Percentiles rank a stretch among this genome's conserved stretches.
phyloP scores from a whole-genome alignment of 805 yeast genomes.

The Cyberlindnera subsufficiens region DNA sequence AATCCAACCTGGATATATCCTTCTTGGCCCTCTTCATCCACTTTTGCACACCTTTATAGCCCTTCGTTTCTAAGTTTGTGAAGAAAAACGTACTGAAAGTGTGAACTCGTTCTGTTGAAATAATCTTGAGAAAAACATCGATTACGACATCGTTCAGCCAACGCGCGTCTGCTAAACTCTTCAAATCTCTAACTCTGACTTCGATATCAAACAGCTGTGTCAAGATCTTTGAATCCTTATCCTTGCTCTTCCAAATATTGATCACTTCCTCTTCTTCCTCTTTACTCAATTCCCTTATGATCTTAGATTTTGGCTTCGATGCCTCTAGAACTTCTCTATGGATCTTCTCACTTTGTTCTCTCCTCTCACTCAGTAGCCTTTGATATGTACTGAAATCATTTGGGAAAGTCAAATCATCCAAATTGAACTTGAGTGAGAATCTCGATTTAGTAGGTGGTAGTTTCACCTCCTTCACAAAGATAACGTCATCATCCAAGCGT shows the following conservation, averaged over 20 bases:
- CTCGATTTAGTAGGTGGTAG: conserved; percentile 14
- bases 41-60: conserved; percentile 73
- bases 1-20: conserved; percentile 56
- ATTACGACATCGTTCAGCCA: conserved; percentile 94
- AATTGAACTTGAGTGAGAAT: conserved; percentile 21
- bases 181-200: conserved; percentile 58
- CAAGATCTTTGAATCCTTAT: conserved; percentile 22
- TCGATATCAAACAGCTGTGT: conserved; percentile 43
- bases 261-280: conserved; percentile 22
- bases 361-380: conserved; percentile 36
- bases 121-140: conserved; percentile 60
- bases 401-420: conserved; percentile 25
- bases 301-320: conserved; percentile 10
- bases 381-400: conserved; percentile 38
- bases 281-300: conserved; percentile 23
- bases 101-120: conserved; percentile 36
- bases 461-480: conserved; percentile 15
- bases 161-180: conserved; percentile 58
- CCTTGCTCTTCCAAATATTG: conserved; percentile 22
- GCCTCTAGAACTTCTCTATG: conserved; percentile 30
- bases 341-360: conserved; percentile 29
- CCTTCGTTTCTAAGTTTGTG: conserved; percentile 62
- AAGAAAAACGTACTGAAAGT: conserved; percentile 88
- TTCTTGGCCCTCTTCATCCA: conserved; percentile 80
- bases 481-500: conserved; percentile 11